Evolutionary conservation across 345 rosid genomes (phyloP), one percentile per base, ranked within the genome.

Genomic region (Eucalyptus curtisii): DNA sequence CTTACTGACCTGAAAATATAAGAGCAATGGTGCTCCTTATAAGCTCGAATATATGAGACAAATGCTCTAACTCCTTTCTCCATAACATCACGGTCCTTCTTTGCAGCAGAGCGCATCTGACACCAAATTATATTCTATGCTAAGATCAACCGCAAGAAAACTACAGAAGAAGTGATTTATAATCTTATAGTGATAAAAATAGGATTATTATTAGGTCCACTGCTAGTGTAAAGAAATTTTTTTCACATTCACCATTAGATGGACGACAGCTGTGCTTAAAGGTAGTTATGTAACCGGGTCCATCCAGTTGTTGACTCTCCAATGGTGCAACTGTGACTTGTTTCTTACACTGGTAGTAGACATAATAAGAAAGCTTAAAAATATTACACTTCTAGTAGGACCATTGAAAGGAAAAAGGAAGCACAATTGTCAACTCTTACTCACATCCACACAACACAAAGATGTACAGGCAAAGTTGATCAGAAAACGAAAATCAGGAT

Each of bases 1-100:
- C 88, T 85, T 86, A 47, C 13, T 57, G 57, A 96, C 99, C 97
- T 96, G 95, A 96, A 97, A 90, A 96, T 96, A 92, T 92, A 94
- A 30, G 94, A 92, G 91, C 98, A 96, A 64, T 94, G 96, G 93
- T 97, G 99, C 91, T 96, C 98, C 89, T 97, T 97, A 88, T 97
- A 97, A 76, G 97, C 98, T 90, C 97, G 97, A 85, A 97, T 91
- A 91, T 88, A 94, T 33, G 99, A 98, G 90, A 98, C 99, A 94
- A 97, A 98, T 50, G 99, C 99, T 91, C 94, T 95, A 13, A 93
- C 91, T 90, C 98, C 98, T 91, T 96, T 98, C 92, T 96, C 98
- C 97, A 98, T 94, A 89, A 98, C 97, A 92, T 94, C 96, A 22
- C 98, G 93, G 87, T 97, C 98, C 90, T 93, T 93, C 91, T 49